Conservation (phyloP, 208 protist species). For the Trypanosoma rangeli region DNA sequence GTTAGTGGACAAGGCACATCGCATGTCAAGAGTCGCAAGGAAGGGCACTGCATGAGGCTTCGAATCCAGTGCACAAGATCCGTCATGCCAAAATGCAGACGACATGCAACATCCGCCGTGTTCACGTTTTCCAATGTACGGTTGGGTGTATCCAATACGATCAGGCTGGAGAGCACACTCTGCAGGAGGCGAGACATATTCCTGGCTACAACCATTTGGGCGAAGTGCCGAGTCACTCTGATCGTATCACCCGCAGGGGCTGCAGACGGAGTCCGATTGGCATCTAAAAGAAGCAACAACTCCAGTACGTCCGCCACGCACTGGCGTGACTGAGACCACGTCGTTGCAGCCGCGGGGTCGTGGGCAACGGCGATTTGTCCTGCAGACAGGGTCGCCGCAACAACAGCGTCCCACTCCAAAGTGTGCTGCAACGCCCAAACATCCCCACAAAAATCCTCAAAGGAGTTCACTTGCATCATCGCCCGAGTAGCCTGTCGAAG, state of each 20-base stretch:
- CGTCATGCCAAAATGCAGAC: conserved; percentile 24
- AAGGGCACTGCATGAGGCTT: conserved; percentile 24
- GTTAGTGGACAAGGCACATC: conserved; percentile 40
- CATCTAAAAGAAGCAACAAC: conserved; percentile 30
- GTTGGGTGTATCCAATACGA: conserved; percentile 17
- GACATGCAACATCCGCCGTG: conserved; percentile 5
- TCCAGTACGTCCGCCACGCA: conserved; percentile 28
- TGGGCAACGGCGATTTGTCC: conserved; percentile 27
- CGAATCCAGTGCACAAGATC: conserved; percentile 30
- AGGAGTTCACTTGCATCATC: conserved; percentile 22
- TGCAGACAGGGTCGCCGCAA: conserved; percentile 33
- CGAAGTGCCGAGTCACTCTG: conserved; percentile 21
- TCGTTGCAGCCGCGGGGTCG: neutral
- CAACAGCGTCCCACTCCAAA: conserved; percentile 47
- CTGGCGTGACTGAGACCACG: neutral
- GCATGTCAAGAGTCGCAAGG: conserved; percentile 19
- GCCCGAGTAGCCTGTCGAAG: conserved; percentile 17
- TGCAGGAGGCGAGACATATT: conserved; percentile 63
- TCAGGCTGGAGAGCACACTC: conserved; percentile 46
- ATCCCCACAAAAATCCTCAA: conserved; percentile 18
- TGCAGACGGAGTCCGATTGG: neutral
- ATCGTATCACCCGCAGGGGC: neutral
- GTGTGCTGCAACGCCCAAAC: conserved; percentile 41
- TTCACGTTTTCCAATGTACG: neutral
- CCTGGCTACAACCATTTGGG: conserved; percentile 37